Evolutionary conservation across 208 protist species (phyloP), one percentile per base, ranked within the genome.

Genomic region (Histomonas meleagridis): DNA sequence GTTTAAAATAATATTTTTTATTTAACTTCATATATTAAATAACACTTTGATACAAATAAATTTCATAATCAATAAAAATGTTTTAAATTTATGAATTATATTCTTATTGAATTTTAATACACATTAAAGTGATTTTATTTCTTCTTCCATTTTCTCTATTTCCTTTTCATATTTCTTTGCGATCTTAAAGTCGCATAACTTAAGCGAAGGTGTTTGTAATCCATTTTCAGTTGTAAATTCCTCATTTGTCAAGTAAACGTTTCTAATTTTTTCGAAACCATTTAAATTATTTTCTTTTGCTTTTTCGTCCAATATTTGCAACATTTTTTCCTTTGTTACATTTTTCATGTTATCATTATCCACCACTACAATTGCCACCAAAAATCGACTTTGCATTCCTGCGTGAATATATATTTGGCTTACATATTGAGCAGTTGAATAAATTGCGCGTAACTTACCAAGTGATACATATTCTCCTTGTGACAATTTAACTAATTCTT

Each of bases 121-220:
- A 32, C 9, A 69, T 69, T n/a, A 35, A 7, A 32, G 7, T 69
- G 21, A 35, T 32, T 7, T 7, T 69, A 43, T 1, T 35, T 76
- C 18, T 16, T 43, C 32, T 26, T 94, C 72, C 28, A 94, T 90
- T 62, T 86, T n/a, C 12, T 38, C 43, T 26, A 76, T 4, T 43
- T 46, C 2, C 9, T 76, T 38, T 62, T 38, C 7, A 86, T 90
- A 94, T 10, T n/a, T 76, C 28, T 72, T n/a, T 60, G 70, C 51
- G 5, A 91, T 69, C 26, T 90, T 91, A 51, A 78, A 23, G n/a
- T 92, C 32, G 55, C 93, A 93, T 48, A 93, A 10, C 86, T 94
- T 94, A 62, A 93, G 69, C 57, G 93, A 92, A 4, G 92, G 92
- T 9, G 93, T 94, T 72, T 91, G 62, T n/a, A 93, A 55, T 70